Conservation (phyloP, 2,329 filamentous ascomycete species). For the Ceratocystis diversiconidia region DNA sequence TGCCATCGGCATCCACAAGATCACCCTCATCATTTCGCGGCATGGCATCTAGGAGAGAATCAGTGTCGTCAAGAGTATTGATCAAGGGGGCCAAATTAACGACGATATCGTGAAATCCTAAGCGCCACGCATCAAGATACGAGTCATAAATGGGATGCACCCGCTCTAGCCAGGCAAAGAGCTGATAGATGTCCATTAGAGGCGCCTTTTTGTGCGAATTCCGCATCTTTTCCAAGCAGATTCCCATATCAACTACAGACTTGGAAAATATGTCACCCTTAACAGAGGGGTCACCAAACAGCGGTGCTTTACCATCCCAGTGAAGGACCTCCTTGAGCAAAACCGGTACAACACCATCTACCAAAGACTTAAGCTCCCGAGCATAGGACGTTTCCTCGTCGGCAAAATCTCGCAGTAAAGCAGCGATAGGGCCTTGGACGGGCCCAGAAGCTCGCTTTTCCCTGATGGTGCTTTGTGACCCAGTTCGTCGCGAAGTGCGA, state of each 20-base stretch:
- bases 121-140: constrained; percentile 76
- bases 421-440: constrained; percentile 45
- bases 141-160: constrained; percentile 67
- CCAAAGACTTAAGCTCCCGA: constrained; percentile 79
- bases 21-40: constrained; percentile 51
- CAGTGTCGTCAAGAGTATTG: constrained; percentile 39
- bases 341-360: constrained; percentile 90
- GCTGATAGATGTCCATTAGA: constrained; percentile 51
- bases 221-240: constrained; percentile 73
- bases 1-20: constrained; percentile 58
- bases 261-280: constrained; percentile 49
- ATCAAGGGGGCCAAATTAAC: constrained; percentile 72
- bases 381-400: constrained; percentile 79
- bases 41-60: constrained; percentile 44
- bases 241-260: constrained; percentile 87
- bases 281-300: constrained; percentile 12
- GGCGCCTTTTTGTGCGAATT: constrained; percentile 69
- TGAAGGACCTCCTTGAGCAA: constrained; percentile 73
- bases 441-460: constrained; percentile 3
- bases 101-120: constrained; percentile 88
- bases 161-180: constrained; percentile 69
- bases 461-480: constrained; percentile 9
- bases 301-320: constrained; percentile 40
- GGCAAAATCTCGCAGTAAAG: constrained; percentile 65
- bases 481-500: constrained; percentile 9